Percentiles rank a stretch among this genome's conserved stretches.
Evolutionary conservation across 148 eudicot genomes (phyloP).

Genomic region (Dianthus caryophyllus): DNA sequence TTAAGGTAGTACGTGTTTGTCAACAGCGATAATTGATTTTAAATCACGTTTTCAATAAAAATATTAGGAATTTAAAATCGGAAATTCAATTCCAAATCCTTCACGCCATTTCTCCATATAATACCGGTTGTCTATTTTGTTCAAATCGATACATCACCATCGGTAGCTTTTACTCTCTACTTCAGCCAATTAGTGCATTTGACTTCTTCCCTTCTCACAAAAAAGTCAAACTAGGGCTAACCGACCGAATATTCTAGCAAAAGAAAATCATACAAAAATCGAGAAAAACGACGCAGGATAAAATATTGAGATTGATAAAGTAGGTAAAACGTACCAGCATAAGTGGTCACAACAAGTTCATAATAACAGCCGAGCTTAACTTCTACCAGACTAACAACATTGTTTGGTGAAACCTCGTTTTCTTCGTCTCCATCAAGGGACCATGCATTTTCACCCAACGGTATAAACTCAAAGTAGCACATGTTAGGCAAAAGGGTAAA

Average conservation of each 20-base stretch:
- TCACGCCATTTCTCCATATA: too few relatives aligned
- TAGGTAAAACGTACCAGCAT: slow-evolving; percentile 39
- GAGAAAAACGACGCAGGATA: background rate
- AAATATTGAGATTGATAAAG: background rate
- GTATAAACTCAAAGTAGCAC: slow-evolving; percentile 75
- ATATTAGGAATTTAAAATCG: background rate
- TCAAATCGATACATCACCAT: too few relatives aligned
- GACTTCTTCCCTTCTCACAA: background rate
- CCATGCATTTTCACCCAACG: slow-evolving; percentile 44
- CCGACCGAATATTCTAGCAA: too few relatives aligned
- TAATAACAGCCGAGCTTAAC: slow-evolving; percentile 53
- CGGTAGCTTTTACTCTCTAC: background rate
- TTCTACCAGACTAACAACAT: slow-evolving; percentile 51
- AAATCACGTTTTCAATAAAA: too few relatives aligned
- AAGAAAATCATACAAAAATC: background rate
- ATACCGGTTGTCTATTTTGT: too few relatives aligned
- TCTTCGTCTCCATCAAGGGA: slow-evolving; percentile 36
- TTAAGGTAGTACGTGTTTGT: background rate
- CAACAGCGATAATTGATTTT: too few relatives aligned
- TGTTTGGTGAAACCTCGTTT: slow-evolving; percentile 30
- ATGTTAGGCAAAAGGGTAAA: slow-evolving; percentile 76
- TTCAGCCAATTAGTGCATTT: background rate
- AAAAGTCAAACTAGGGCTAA: background rate
- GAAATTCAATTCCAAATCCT: background rate
- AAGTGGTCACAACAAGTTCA: slow-evolving; percentile 79